These are phyloP conservation scores for Aspergillus pseudoviridinutans DNA, from an alignment of 2,329 filamentous ascomycete species.

Conservation along the genomic window DNA sequence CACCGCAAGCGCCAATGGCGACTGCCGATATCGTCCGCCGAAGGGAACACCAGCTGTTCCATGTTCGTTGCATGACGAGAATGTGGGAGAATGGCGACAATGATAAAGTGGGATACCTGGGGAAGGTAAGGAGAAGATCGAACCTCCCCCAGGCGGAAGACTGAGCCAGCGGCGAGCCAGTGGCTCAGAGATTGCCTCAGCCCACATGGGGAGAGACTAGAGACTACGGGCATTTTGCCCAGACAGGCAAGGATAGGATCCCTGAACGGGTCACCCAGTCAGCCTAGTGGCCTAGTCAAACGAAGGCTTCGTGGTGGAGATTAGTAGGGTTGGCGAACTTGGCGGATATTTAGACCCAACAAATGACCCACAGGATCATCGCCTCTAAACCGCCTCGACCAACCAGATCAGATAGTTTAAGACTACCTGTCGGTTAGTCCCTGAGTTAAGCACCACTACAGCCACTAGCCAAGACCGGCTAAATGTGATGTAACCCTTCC, in stretches of 20 bases:
- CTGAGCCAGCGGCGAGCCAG: neutral
- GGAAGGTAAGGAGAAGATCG: neutral
- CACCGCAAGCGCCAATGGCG: neutral
- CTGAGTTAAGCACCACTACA: too few relatives aligned
- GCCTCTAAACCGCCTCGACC: neutral
- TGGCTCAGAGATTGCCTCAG: neutral
- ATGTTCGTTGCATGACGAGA: neutral
- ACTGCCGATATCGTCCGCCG: neutral
- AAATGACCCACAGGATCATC: neutral
- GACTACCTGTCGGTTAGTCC: too few relatives aligned
- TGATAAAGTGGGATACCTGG: neutral
- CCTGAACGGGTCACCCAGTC: neutral
- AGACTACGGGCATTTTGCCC: neutral
- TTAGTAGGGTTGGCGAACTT: too few relatives aligned
- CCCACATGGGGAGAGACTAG: neutral
- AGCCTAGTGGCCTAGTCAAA: too few relatives aligned
- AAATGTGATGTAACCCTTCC: too few relatives aligned
- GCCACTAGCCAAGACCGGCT: too few relatives aligned
- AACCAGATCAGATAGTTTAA: too few relatives aligned
- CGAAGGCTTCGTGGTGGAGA: neutral
- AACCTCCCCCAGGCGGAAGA: neutral
- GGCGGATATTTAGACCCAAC: neutral
- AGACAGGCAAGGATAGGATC: neutral
- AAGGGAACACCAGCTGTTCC: slow-evolving; percentile 1
- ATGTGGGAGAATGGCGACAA: neutral